Base-by-base conservation (phyloP, 225 moss, liverwort and hornwort species). In the Pleurozium schreberi region DNA sequence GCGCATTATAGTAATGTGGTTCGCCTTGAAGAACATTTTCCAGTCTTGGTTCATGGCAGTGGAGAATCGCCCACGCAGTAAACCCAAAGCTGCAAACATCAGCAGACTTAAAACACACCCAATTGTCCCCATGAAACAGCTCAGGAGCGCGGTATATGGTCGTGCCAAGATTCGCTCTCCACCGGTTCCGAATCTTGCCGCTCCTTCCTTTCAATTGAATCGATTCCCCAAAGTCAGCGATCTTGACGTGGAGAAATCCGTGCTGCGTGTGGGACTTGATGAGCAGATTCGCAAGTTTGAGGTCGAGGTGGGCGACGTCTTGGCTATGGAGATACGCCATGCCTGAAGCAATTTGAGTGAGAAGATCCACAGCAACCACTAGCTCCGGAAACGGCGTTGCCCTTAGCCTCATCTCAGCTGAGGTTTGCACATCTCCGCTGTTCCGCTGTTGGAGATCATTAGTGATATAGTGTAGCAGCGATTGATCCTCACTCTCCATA, bases 361-460 rank as follows among this genome's bases (percentile, higher is more conserved):
- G 65, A 33, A 87, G 67, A 31, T 87, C 80, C 53, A 80, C 87
- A 18, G 58, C 43, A 18, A 67, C 58, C 31, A 43, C 18, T 36
- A 1, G 13, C 1, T 43, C 80, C 25, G 43, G 50, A 21, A 57
- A 13, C 7, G 36, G 67, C 16, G 3, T 5, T 45, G 42, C 23
- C 45, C 34, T 43, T 30, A 5, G 8, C 3, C 62, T 17, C 10
- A 3, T 18, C 22, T 19, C 59, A 75, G 30, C 19, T 20, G 4
- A 4, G 19, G 43, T 53, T 77, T 77, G 65, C 42, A 52, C 47
- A 28, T 18, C 7, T 30, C 28, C 2, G 3, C 8, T 40, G 23
- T 42, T 66, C 31, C n/a, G 20, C 23, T 3, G 0, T 12, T 33
- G 31, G 6, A 71, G 71, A 9, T 0, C 2, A 0, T 33, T 4